Percentiles rank a stretch among this genome's conserved stretches.
phyloP scores from a whole-genome alignment of 192 early-diverging fungal genomes.

The Ambispora gerdemannii region DNA sequence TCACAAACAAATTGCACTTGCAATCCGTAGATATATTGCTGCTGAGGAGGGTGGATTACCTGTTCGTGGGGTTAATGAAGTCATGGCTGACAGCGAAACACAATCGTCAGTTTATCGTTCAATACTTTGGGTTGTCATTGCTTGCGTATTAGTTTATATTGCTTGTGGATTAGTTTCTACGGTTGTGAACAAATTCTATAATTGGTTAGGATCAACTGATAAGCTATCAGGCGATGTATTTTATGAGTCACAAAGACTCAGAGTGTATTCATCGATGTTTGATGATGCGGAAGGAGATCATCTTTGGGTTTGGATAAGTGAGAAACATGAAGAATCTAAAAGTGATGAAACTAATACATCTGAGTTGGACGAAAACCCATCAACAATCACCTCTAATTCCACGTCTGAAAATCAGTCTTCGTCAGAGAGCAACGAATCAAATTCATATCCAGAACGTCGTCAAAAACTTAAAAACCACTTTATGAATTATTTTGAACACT shows the following conservation, averaged over 20 bases:
- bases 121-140: neutral
- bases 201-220: slow-evolving; percentile 2
- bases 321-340: slow-evolving; percentile 1
- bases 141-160: neutral
- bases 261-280: neutral
- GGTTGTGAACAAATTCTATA: slow-evolving; percentile 15
- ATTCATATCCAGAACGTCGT: neutral
- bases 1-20: slow-evolving; percentile 41
- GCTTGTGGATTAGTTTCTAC: neutral
- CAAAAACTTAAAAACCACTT: too few species aligned
- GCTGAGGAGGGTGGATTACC: slow-evolving; percentile 1
- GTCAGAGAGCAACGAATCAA: neutral
- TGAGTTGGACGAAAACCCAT: too few species aligned
- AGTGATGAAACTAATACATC: neutral
- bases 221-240: neutral
- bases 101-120: neutral
- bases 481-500: neutral
- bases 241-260: neutral
- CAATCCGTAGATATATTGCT: slow-evolving; percentile 42
- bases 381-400: neutral
- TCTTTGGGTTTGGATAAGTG: slow-evolving; percentile 13
- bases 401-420: neutral
- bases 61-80: neutral
- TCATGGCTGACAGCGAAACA: neutral
- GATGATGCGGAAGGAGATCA: slow-evolving; percentile 1